Evolutionary conservation across 257 asterid species (phyloP).

Genomic region (Paraleonurus japonicus): DNA sequence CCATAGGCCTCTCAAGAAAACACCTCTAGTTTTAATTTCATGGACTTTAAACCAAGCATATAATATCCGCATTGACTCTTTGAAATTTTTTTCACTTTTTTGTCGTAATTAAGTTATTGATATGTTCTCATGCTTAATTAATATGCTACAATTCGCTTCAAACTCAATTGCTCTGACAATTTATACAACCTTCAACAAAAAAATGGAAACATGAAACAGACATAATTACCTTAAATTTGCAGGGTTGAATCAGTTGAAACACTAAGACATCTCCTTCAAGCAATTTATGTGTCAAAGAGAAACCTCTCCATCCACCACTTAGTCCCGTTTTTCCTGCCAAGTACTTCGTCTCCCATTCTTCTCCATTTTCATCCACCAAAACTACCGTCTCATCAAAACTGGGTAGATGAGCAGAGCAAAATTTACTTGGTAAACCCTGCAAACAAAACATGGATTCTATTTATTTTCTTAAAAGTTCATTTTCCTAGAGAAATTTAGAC

Average conservation of each 20-base stretch:
- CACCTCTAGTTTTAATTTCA: too few relatives aligned
- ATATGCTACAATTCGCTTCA: too few relatives aligned
- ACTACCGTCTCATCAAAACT: conserved; percentile 33
- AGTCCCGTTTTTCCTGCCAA: conserved; percentile 47
- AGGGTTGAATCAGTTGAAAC: conserved; percentile 48
- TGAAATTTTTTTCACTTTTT: too few relatives aligned
- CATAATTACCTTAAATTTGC: conserved; percentile 41
- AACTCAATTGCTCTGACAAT: too few relatives aligned
- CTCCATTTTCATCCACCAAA: conserved; percentile 49
- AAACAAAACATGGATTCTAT: background rate
- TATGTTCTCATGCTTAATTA: too few relatives aligned
- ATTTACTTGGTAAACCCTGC: conserved; percentile 58
- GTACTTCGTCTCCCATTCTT: conserved; percentile 38
- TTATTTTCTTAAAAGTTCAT: background rate
- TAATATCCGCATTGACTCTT: too few relatives aligned
- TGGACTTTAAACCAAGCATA: too few relatives aligned
- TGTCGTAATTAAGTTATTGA: too few relatives aligned
- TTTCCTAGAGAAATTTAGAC: too few relatives aligned
- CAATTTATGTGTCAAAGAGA: conserved; percentile 54
- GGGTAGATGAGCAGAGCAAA: conserved; percentile 54
- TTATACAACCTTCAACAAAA: background rate
- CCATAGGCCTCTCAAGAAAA: too few relatives aligned
- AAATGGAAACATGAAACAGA: background rate
- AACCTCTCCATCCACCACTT: conserved; percentile 79
- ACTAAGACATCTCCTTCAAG: conserved; percentile 54